Percentiles rank a stretch among this genome's conserved stretches.
phyloP scores from a whole-genome alignment of 2,329 filamentous ascomycete genomes.

The Apiospora arundinis region DNA sequence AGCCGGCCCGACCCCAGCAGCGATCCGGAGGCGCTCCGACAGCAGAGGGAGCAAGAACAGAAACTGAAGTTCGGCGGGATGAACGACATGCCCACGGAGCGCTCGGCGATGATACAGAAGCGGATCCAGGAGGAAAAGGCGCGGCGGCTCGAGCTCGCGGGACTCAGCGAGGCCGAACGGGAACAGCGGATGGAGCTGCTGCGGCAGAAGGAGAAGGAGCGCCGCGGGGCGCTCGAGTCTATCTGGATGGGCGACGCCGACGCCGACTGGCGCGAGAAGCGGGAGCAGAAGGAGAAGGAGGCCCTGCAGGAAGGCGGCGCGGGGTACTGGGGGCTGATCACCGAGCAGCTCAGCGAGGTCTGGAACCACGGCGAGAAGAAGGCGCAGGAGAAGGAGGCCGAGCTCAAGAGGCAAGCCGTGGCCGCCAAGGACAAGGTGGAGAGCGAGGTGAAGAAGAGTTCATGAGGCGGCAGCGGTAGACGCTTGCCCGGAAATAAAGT shows the following conservation, averaged over 20 bases:
- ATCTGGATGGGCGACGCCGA: conserved; percentile 66
- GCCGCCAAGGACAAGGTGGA: not conserved
- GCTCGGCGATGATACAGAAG: conserved; percentile 54
- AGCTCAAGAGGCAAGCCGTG: not conserved
- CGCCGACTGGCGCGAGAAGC: conserved; percentile 60
- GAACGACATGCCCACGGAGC: conserved; percentile 62
- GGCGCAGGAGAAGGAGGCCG: conserved; percentile 25
- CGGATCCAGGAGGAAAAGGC: conserved; percentile 54
- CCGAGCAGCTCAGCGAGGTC: conserved; percentile 63
- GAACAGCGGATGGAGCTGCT: conserved; percentile 37
- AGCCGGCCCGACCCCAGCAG: not conserved
- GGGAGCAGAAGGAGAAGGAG: conserved; percentile 57
- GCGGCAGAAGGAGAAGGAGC: conserved; percentile 29
- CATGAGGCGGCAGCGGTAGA: not conserved
- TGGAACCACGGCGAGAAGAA: conserved; percentile 41
- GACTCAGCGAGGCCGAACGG: conserved; percentile 37
- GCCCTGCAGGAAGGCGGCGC: conserved; percentile 60
- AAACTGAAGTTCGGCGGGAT: conserved; percentile 32
- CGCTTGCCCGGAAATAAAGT: not conserved
- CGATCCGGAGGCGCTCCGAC: not conserved
- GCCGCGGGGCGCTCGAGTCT: conserved; percentile 47
- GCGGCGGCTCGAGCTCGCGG: conserved; percentile 35
- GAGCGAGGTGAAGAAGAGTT: not conserved
- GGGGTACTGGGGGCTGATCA: conserved; percentile 62
- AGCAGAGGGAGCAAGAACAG: not conserved